Conservation (phyloP, 495 filamentous ascomycete genomes). For the Neurospora pannonica region DNA sequence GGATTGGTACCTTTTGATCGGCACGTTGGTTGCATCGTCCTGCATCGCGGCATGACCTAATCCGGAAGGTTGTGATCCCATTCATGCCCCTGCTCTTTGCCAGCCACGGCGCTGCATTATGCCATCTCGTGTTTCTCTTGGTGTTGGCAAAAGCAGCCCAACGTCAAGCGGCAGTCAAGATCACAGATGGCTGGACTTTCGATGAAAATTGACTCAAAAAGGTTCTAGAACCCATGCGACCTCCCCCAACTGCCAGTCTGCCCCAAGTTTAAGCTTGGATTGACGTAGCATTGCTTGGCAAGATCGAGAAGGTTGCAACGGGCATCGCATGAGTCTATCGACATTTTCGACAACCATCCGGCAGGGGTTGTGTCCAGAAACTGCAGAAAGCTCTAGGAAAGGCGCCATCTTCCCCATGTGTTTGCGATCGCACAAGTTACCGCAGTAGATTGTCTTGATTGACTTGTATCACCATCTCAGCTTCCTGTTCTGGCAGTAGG, state of each 20-base stretch:
- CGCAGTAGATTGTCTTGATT: not conserved
- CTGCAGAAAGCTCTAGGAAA: not conserved
- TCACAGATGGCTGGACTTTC: not conserved
- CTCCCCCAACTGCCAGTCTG: not conserved
- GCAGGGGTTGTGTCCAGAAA: not conserved
- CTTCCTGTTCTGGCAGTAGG: not conserved
- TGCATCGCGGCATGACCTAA: not conserved
- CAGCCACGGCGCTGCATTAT: not conserved
- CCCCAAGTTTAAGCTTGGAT: not conserved
- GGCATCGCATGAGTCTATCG: not conserved
- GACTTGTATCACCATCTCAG: not conserved
- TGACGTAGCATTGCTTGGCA: not conserved
- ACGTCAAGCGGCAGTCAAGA: not conserved
- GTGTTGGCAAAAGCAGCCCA: not conserved
- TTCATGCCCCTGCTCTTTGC: not conserved
- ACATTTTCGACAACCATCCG: not conserved
- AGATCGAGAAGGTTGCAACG: not conserved
- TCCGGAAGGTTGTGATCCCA: not conserved
- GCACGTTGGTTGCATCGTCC: not conserved
- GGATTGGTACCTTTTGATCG: not conserved
- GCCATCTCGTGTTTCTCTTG: not conserved
- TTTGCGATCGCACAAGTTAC: not conserved
- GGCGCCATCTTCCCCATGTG: not conserved
- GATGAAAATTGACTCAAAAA: not conserved
- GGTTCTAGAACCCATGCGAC: not conserved